A percentile compares a stretch with the other conserved stretches of the same genome.
Conservation (phyloP, 305 asterid species). For the Fraxinus baroniana region DNA sequence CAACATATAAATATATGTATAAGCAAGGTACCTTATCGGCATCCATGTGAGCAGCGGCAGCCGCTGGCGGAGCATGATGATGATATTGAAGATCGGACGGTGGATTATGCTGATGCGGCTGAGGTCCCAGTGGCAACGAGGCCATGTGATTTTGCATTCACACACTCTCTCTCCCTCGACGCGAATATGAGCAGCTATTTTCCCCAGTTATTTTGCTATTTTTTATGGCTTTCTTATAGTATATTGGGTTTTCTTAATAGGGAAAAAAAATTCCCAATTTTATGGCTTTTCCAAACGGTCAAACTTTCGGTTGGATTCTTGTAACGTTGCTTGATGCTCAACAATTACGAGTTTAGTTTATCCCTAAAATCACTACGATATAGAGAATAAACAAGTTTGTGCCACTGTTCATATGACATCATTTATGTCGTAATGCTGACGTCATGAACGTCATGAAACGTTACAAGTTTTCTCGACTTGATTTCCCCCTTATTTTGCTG, state of each 20-base stretch:
- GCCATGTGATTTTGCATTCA: constrained; percentile 57
- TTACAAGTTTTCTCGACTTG: too few relatives aligned
- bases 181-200: background rate
- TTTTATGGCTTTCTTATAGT: background rate
- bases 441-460: too few relatives aligned
- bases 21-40: constrained; percentile 54
- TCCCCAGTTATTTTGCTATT: background rate
- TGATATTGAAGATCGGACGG: constrained; percentile 46
- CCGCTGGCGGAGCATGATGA: constrained; percentile 32
- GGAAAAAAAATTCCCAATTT: too few relatives aligned
- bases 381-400: too few relatives aligned
- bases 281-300: background rate
- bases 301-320: background rate
- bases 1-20: background rate
- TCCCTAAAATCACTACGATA: too few relatives aligned
- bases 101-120: constrained; percentile 51
- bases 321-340: background rate
- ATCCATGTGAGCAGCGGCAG: constrained; percentile 57
- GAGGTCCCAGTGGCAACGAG: constrained; percentile 79
- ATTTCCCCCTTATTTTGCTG: too few relatives aligned
- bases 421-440: too few relatives aligned
- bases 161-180: constrained; percentile 20
- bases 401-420: too few relatives aligned
- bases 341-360: background rate
- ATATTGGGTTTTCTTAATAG: background rate